Percentiles rank a stretch among this genome's conserved stretches.
Evolutionary conservation across 345 rosid species (phyloP).

Genomic region (Jatropha curcas): DNA sequence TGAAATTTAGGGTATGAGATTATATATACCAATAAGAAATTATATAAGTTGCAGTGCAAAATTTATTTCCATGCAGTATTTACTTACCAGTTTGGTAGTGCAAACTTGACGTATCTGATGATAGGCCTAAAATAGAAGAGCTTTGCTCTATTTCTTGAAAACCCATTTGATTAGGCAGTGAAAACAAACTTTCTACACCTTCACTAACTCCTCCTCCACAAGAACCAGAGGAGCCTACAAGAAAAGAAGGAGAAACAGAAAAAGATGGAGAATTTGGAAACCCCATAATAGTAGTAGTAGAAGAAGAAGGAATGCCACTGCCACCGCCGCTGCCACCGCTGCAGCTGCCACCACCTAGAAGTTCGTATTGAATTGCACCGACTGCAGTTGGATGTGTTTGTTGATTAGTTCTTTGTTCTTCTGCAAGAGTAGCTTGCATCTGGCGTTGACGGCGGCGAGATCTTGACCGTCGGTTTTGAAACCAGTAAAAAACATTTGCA

Average conservation of each 20-base stretch:
- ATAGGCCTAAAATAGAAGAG: conserved; percentile 43
- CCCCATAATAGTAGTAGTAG: conserved; percentile 27
- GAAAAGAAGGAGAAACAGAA: conserved; percentile 36
- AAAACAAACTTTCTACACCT: conserved; percentile 43
- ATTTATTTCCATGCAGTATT: conserved; percentile 38
- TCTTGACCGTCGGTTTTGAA: conserved; percentile 93
- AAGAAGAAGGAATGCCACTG: too few relatives aligned
- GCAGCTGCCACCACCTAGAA: not conserved
- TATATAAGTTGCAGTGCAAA: too few relatives aligned
- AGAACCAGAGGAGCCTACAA: conserved; percentile 47
- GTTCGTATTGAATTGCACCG: conserved; percentile 46
- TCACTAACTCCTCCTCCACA: conserved; percentile 43
- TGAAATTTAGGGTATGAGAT: not conserved
- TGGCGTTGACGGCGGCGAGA: conserved; percentile 95
- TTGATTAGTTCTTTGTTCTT: conserved; percentile 30
- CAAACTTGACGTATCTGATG: conserved; percentile 63
- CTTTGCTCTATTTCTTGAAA: conserved; percentile 56
- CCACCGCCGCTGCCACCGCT: conserved; percentile 28
- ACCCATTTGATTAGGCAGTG: conserved; percentile 64
- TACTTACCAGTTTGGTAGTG: conserved; percentile 81
- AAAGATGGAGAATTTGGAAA: conserved; percentile 35
- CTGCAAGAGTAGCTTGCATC: conserved; percentile 70
- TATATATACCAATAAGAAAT: not conserved
- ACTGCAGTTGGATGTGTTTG: conserved; percentile 11
- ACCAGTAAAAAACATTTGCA: conserved; percentile 99